A percentile compares a stretch with the other conserved stretches of the same genome.
These are phyloP conservation scores for Populus davidiana DNA, from an alignment of 345 rosid species.

Conservation along the genomic window DNA sequence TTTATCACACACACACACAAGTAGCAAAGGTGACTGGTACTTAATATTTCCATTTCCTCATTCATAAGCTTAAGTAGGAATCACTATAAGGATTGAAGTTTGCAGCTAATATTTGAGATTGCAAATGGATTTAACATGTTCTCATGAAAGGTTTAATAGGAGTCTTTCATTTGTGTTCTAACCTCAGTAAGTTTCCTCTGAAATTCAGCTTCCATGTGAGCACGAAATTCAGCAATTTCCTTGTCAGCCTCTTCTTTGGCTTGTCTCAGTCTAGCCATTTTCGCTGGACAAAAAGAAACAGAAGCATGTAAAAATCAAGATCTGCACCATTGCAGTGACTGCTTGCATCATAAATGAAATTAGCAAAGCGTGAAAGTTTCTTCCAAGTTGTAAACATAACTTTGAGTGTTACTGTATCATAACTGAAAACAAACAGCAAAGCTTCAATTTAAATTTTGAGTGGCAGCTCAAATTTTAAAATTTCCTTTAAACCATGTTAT, in stretches of 20 bases:
- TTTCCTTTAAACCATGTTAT: conserved; percentile 3
- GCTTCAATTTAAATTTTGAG: neutral
- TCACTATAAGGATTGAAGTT: neutral
- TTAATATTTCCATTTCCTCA: neutral
- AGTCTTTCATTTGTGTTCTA: neutral
- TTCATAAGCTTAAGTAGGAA: neutral
- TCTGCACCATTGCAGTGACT: neutral
- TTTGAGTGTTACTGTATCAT: neutral
- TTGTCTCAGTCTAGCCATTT: conserved; percentile 77
- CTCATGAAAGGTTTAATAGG: neutral
- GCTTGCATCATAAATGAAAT: neutral
- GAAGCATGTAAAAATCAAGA: neutral
- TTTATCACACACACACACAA: neutral
- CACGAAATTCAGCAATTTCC: conserved; percentile 68
- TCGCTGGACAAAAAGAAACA: conserved; percentile 39
- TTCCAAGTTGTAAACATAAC: neutral
- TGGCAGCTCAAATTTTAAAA: neutral
- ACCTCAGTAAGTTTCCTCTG: conserved; percentile 87
- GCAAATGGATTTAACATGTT: neutral
- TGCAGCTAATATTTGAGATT: neutral
- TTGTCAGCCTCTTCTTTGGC: conserved; percentile 96
- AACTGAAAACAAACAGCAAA: neutral
- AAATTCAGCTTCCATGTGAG: conserved; percentile 73
- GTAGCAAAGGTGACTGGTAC: neutral
- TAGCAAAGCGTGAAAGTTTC: neutral